phyloP scores from a whole-genome alignment of 2,329 filamentous ascomycete genomes.

The Plectosphaerella sp. region DNA sequence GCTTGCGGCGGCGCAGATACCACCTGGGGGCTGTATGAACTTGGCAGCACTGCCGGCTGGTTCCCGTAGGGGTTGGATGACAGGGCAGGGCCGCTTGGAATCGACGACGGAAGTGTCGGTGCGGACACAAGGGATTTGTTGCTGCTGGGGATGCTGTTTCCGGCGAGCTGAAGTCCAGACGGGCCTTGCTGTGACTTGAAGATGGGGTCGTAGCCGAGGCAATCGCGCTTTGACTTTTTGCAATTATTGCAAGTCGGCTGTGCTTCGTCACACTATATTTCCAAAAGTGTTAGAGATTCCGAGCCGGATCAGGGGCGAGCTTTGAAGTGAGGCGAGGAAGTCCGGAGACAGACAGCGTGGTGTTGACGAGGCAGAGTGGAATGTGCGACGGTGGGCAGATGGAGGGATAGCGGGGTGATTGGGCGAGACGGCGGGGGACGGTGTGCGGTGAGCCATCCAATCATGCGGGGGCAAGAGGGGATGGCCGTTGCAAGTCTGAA shows the following conservation, averaged over 20 bases:
- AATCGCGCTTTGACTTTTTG: constrained; percentile 84
- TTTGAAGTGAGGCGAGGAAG: constrained; percentile 7
- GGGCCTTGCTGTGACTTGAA: constrained; percentile 73
- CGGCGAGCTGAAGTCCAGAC: constrained; percentile 67
- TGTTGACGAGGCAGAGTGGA: constrained; percentile 5
- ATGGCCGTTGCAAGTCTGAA: background rate
- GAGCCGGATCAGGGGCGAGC: background rate
- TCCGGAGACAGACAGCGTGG: background rate
- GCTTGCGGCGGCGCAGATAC: background rate
- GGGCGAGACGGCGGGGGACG: background rate
- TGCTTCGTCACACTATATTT: constrained; percentile 81
- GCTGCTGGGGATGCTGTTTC: constrained; percentile 35
- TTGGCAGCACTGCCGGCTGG: constrained; percentile 20
- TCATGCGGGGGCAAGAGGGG: background rate
- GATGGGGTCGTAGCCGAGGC: constrained; percentile 80
- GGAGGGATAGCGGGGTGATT: background rate
- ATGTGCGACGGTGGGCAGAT: background rate
- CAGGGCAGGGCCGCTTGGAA: constrained; percentile 16
- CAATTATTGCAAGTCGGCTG: constrained; percentile 91
- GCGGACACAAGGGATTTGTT: constrained; percentile 17
- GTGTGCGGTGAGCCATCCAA: background rate
- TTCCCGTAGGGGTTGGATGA: constrained; percentile 37
- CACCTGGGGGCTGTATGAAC: constrained; percentile 11
- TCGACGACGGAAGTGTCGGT: constrained; percentile 27
- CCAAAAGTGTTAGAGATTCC: constrained; percentile 8